Evolutionary conservation across 768 basidiomycete genomes (phyloP), one percentile per base, ranked within the genome.

Genomic region (Podaxis pistillaris): DNA sequence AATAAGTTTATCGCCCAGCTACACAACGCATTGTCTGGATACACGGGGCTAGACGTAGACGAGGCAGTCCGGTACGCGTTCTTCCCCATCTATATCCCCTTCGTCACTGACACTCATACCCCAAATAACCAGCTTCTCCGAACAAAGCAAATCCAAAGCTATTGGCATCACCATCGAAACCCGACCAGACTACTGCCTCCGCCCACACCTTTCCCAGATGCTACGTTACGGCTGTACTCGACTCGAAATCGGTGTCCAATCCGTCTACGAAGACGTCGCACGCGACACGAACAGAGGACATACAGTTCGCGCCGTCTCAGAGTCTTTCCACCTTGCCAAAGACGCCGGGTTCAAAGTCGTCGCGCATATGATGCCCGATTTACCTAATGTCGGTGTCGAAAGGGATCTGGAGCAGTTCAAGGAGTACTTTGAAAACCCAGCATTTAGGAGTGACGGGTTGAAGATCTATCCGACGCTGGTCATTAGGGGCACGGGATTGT

Each of bases 291-390:
- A 99, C 73, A 91, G 97, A 59, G 97, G 97, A 0, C 97, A 99
- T 75, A 99, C 97, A 26, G 97, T 99, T 55, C 94, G 94, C 58
- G 94, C 96, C 8, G 96, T 98, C 58, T 89, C 93, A 52, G 96
- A 99, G 74, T 93, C 91, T 12, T 99, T 99, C 77, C 96, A 98
- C 70, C 87, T 99, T 69, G 90, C 95, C 19, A 99, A 99, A 74
- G 96, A 99, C 69, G 97, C 96, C 1, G 97, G 97, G 3, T 99
- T 97, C 88, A 99, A 99, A 76, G 96, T 99, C 59, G 97, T 99
- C 30, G 96, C 96, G 19, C 97, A 99, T 73, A 98, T 98, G 97
- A 99, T 99, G 96, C 95, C 96, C 13, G 96, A 99, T 74, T 84
- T 98, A 8, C 96, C 96, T 8, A 99, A 99, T 72, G 93, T 98